These are phyloP conservation scores for Scedosporium aurantiacum DNA, from an alignment of 2,329 filamentous ascomycete genomes.

Conservation along the genomic window DNA sequence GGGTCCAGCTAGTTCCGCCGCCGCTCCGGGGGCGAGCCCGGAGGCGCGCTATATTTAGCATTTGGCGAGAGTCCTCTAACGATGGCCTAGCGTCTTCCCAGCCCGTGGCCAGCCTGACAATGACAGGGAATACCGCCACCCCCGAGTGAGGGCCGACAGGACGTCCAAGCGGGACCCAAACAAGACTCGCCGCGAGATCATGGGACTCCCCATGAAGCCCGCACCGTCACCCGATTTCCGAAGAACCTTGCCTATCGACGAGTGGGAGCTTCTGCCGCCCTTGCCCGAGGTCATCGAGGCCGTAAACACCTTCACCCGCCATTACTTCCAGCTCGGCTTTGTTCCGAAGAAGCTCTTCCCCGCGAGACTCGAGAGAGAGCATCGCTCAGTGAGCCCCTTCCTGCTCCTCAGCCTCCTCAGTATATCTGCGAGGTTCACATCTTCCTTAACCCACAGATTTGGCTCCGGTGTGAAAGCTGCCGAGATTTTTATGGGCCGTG, in stretches of 20 bases:
- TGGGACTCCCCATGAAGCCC: slow-evolving; percentile 16
- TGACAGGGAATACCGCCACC: slow-evolving; percentile 46
- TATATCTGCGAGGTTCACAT: slow-evolving; percentile 44
- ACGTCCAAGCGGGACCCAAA: slow-evolving; percentile 26
- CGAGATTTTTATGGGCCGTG: slow-evolving; percentile 41
- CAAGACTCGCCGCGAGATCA: slow-evolving; percentile 22
- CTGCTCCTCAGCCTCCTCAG: slow-evolving; percentile 44
- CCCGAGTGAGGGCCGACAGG: slow-evolving; percentile 38
- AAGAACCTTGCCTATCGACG: slow-evolving; percentile 19
- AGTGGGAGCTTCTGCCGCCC: slow-evolving; percentile 40
- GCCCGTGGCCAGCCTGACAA: slow-evolving; percentile 40
- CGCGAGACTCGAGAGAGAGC: slow-evolving; percentile 32
- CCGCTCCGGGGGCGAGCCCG: too few relatives aligned
- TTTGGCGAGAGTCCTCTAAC: neutral
- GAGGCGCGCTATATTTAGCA: too few relatives aligned
- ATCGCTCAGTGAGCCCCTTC: slow-evolving; percentile 40
- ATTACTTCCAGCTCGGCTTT: slow-evolving; percentile 51
- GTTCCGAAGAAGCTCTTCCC: slow-evolving; percentile 42
- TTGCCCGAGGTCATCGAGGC: slow-evolving; percentile 39
- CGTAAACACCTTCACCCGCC: slow-evolving; percentile 38
- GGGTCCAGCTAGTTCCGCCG: slow-evolving; percentile 12
- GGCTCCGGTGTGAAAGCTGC: slow-evolving; percentile 40
- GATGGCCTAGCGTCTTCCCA: slow-evolving; percentile 33
- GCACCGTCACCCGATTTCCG: slow-evolving; percentile 12
- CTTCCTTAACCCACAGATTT: slow-evolving; percentile 33